Evolutionary conservation across 164 flowering plant genomes (phyloP), one percentile per base, ranked within the genome.

Genomic region (Umbellularia californica): DNA sequence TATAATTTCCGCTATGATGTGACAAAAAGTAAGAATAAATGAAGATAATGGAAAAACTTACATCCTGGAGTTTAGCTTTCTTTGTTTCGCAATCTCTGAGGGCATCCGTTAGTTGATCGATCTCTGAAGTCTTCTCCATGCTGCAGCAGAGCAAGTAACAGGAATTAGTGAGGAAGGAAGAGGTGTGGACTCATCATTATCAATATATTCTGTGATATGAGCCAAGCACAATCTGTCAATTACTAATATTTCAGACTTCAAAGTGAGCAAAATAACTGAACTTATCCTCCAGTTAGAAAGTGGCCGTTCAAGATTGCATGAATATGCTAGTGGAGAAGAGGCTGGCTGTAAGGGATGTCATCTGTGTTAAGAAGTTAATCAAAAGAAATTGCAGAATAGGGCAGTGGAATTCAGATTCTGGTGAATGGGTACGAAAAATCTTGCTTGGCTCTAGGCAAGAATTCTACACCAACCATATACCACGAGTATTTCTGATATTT

Each of bases 101-200:
- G 10, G 78, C 83, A 65, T 84, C 63, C 74, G 65, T 83, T 52
- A 87, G 77, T 73, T 66, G 77, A 76, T 88, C 88, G 81, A 89
- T 82, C 75, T 87, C 90, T 5, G 74, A 55, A 70, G 81, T 78
- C 75, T 83, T 92, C 72, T 87, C 86, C 76, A 35, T 41, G 74
- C 95, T 90, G 89, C 77, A 81, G 22, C 22, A 81, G n/a, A 75
- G 10, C 19, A 50, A 55, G 25, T 23, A 2, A 41, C 22, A 5
- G 23, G 25, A 24, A 50, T 22, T 58, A 22, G 9, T 64, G 27
- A 30, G 35, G 52, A 63, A 15, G 55, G 6, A 25, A 63, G 35
- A 17, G 20, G 19, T 33, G 50, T 20, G 25, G 51, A 25, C 50
- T 5, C 33, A 50, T 14, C 50, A 51, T 5, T 25, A n/a, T 10